Evolutionary conservation across 2,329 filamentous ascomycete species (phyloP), one percentile per base, ranked within the genome.

Genomic region (Colletotrichum sp.): DNA sequence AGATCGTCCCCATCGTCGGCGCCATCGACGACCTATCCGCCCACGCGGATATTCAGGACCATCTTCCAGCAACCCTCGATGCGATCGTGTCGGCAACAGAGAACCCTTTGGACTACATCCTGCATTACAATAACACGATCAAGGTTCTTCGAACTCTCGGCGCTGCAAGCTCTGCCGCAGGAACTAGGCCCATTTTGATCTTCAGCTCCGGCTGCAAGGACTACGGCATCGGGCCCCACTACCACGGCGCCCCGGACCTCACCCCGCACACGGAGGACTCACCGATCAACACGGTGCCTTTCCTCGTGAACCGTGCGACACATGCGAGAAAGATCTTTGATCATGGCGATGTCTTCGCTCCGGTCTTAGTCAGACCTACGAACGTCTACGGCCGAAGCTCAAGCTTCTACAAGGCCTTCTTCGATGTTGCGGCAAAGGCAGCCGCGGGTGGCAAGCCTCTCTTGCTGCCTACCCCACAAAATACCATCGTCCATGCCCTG

Each of bases 141-240:
- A 61, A 73, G 1, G 76, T 87, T 7, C 75, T 88, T 1, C 79
- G 76, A 3, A 73, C 61, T 0, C 69, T 88, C 2, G 81, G 84
- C 1, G 70, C 77, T 2, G 77, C 77, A 6, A 84, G 82, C 29
- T 82, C 81, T 31, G 68, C 74, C 3, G 72, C 79, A 7, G 83
- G 83, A 8, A 78, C 83, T 3, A 79, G 79, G 21, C 84, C 86
- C 0, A 77, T 88, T 1, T 83, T 88, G 6, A 81, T 89, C 4
- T 84, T 84, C 77, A 85, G 83, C 12, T 87, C 84, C 4, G 87
- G 87, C 0, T 88, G 87, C 78, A 89, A 89, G 72, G 87, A 89
- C 77, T 89, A 88, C 73, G 86, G 87, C 3, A 79, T 75, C 7
- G 79, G 77, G 5, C 79, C 80, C 8, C 54, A 76, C 61, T 61